phyloP scores from a whole-genome alignment of 1,139 yeast genomes.

The Nakaseomyces nivariensis region DNA sequence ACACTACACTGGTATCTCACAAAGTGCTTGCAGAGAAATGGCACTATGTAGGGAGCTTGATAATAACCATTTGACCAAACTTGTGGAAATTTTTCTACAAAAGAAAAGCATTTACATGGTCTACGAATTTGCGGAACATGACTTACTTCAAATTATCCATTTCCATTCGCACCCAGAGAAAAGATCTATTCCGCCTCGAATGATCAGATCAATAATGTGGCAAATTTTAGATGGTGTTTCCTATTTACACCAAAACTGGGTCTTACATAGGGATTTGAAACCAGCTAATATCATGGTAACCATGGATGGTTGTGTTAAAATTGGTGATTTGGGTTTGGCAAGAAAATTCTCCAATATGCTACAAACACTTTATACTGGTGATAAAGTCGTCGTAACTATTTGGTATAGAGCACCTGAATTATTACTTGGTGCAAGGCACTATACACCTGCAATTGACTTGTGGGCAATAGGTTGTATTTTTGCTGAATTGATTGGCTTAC shows the following conservation, averaged over 20 bases:
- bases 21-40: slow-evolving; percentile 94
- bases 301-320: slow-evolving; percentile 76
- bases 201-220: slow-evolving; percentile 78
- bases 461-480: slow-evolving; percentile 98
- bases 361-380: slow-evolving; percentile 86
- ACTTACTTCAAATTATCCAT: slow-evolving; percentile 83
- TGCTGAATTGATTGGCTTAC: slow-evolving; percentile 76
- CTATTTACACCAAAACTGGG: slow-evolving; percentile 90
- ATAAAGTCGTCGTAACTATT: slow-evolving; percentile 93
- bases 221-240: slow-evolving; percentile 88
- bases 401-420: slow-evolving; percentile 98
- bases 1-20: slow-evolving; percentile 92
- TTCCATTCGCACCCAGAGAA: slow-evolving; percentile 86
- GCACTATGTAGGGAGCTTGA: slow-evolving; percentile 81
- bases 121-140: slow-evolving; percentile 94
- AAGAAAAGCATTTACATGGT: slow-evolving; percentile 90
- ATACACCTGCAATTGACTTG: slow-evolving; percentile 86
- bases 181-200: slow-evolving; percentile 64
- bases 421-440: slow-evolving; percentile 82
- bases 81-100: slow-evolving; percentile 81
- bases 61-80: slow-evolving; percentile 68
- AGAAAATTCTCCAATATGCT: slow-evolving; percentile 81
- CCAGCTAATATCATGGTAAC: slow-evolving; percentile 98
- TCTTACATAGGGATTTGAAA: slow-evolving; percentile 86
- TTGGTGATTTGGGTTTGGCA: slow-evolving; percentile 94